phyloP scores from a whole-genome alignment of 2,329 filamentous ascomycete species.

The Scedosporium aurantiacum region DNA sequence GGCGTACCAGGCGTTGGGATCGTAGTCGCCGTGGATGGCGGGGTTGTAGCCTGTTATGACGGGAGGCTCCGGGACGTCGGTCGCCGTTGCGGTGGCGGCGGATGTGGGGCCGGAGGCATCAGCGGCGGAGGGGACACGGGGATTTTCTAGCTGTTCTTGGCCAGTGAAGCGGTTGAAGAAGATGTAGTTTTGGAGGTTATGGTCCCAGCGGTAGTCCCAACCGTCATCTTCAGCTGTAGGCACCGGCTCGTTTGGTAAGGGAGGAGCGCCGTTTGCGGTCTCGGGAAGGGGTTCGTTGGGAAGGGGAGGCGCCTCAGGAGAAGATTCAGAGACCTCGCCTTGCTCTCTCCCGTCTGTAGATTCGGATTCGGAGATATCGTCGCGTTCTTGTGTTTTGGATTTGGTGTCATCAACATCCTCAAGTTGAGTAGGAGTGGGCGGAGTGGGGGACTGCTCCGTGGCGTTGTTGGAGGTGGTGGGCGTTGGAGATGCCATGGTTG shows the following conservation, averaged over 20 bases:
- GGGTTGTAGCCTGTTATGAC: constrained; percentile 67
- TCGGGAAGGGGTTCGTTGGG: constrained; percentile 7
- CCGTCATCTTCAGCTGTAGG: constrained; percentile 48
- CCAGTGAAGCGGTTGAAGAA: constrained; percentile 76
- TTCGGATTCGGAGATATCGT: background rate
- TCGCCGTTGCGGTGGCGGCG: constrained; percentile 14
- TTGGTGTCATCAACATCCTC: background rate
- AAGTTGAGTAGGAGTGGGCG: background rate
- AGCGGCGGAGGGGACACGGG: constrained; percentile 49
- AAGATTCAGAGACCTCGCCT: constrained; percentile 1
- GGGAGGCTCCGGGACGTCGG: constrained; percentile 20
- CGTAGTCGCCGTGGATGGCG: constrained; percentile 91
- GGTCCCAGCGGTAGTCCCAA: constrained; percentile 74
- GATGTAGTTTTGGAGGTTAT: constrained; percentile 57
- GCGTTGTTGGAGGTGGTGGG: background rate
- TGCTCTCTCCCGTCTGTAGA: background rate
- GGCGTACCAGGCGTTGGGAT: constrained; percentile 91
- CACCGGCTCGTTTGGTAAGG: constrained; percentile 26
- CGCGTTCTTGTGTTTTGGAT: background rate
- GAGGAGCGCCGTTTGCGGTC: constrained; percentile 17
- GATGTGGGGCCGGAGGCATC: constrained; percentile 19
- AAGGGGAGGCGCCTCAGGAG: constrained; percentile 1
- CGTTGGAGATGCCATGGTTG: background rate
- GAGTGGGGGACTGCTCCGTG: background rate
- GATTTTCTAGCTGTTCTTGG: constrained; percentile 75